phyloP scores from a whole-genome alignment of 306 rosid genomes.

The Castanea sativa region DNA sequence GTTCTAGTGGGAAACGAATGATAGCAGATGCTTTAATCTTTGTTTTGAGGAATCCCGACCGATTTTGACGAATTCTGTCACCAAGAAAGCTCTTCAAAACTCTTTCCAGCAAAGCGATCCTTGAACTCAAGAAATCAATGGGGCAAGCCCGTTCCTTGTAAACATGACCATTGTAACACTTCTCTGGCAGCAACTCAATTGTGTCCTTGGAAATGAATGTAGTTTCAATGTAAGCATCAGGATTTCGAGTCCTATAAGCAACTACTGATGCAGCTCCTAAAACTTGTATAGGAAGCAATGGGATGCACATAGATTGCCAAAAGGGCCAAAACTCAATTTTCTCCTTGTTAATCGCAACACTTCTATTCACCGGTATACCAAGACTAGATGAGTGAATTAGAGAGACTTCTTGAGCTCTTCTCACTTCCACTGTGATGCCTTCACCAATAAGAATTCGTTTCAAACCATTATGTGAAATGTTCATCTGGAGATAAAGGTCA shows the following conservation, averaged over 20 bases:
- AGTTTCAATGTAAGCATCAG: slow-evolving; percentile 39
- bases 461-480: slow-evolving; percentile 59
- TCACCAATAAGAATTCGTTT: slow-evolving; percentile 74
- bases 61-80: slow-evolving; percentile 41
- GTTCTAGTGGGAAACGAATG: slow-evolving; percentile 57
- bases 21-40: slow-evolving; percentile 59
- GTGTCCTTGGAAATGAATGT: slow-evolving; percentile 49
- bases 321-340: slow-evolving; percentile 46
- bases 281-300: slow-evolving; percentile 63
- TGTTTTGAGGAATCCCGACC: slow-evolving; percentile 54
- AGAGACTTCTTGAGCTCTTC: slow-evolving; percentile 63
- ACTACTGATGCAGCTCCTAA: slow-evolving; percentile 59
- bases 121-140: slow-evolving; percentile 53
- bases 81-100: slow-evolving; percentile 53
- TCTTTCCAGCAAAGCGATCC: slow-evolving; percentile 51
- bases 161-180: slow-evolving; percentile 51
- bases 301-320: slow-evolving; percentile 52
- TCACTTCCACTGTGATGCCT: slow-evolving; percentile 79
- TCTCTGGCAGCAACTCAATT: slow-evolving; percentile 75
- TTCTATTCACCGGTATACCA: slow-evolving; percentile 42
- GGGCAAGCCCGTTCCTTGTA: slow-evolving; percentile 43
- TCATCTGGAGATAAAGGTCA: slow-evolving; percentile 52
- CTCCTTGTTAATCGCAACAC: slow-evolving; percentile 22
- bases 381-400: slow-evolving; percentile 52
- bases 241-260: slow-evolving; percentile 66